A percentile compares a stretch with the other conserved stretches of the same genome.
These are phyloP conservation scores for Schizosaccharomyces pombe DNA, from an alignment of 805 yeast species.

Conservation along the genomic window DNA sequence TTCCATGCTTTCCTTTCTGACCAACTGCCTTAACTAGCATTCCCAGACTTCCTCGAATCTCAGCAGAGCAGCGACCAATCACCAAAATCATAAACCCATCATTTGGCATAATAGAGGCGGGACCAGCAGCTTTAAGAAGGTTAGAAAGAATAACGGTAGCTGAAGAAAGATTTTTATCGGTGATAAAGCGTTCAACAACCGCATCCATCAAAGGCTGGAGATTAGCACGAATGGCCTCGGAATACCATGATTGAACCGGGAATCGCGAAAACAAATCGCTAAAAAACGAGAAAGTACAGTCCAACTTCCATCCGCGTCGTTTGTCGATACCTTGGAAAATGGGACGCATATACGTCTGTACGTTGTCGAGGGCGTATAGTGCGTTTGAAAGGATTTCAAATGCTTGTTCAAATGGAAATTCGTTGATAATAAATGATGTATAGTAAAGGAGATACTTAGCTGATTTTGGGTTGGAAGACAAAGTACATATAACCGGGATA, in stretches of 20 bases:
- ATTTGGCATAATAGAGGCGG: background rate
- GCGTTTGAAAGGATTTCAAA: background rate
- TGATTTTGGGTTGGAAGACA: background rate
- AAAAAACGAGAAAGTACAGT: background rate
- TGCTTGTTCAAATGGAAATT: background rate
- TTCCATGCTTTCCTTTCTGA: background rate
- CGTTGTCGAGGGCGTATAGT: background rate
- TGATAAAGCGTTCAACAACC: background rate
- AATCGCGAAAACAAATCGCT: background rate
- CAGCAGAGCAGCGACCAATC: conserved; percentile 1
- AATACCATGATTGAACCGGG: background rate
- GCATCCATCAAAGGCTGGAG: background rate
- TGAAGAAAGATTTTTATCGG: background rate
- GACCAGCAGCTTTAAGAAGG: background rate
- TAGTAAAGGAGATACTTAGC: background rate
- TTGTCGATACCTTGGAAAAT: background rate
- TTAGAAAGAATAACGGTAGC: background rate
- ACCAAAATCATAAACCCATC: background rate
- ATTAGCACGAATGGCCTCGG: background rate
- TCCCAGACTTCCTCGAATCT: background rate
- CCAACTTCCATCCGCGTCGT: background rate
- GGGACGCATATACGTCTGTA: background rate
- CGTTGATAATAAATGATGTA: background rate
- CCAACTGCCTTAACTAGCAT: background rate
- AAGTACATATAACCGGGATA: background rate